Evolutionary conservation across 192 early-diverging fungal genomes (phyloP), one percentile per base, ranked within the genome.

Genomic region (Coemansia aciculifera): DNA sequence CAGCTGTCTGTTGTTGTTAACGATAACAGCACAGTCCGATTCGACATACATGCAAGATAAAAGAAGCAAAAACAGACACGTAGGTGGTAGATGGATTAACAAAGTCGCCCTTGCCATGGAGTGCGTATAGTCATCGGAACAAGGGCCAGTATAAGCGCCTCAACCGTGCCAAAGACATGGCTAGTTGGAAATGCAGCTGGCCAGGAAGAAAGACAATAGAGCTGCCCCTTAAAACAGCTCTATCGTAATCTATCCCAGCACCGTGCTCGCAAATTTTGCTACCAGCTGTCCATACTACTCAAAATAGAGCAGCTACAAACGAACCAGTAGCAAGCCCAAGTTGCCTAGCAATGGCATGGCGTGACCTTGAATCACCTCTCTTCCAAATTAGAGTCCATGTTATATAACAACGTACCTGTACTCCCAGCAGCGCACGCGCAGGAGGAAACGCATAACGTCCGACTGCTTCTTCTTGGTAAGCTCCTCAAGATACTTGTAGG

Each of bases 401-500:
- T 15, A 38, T 4, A 27, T 17, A 52, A 4, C 29, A 63, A 69
- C 75, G 67, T 86, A 91, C 86, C 93, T 89, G 93, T 89, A 96
- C 86, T 97, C 95, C 96, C 95, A 97, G 87, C 92, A 94, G 85
- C 96, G 88, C 64, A 98, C 92, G 78, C 97, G 93, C 82, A 95
- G 90, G 74, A 99, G 90, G 90, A 99, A 99, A 84, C 96, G 94
- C 85, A 98, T 89, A 68, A 98, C 96, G 88, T 99, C 97, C 68
- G 94, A 96, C 86, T 98, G 96, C 92, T 98, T 98, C 95, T 97
- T 99, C 87, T 97, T 98, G 86, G 93, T 89, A 69, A 99, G 90
- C 88, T 98, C 95, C 84, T 91, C 89, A 75, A 94, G 86, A 85
- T 94, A 94, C 84, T 93, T 93, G 89, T 94, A 94, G 70, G 92